These are phyloP conservation scores for Oryza brachyantha DNA, from an alignment of 176 grass and related monocot genomes.

Conservation along the genomic window DNA sequence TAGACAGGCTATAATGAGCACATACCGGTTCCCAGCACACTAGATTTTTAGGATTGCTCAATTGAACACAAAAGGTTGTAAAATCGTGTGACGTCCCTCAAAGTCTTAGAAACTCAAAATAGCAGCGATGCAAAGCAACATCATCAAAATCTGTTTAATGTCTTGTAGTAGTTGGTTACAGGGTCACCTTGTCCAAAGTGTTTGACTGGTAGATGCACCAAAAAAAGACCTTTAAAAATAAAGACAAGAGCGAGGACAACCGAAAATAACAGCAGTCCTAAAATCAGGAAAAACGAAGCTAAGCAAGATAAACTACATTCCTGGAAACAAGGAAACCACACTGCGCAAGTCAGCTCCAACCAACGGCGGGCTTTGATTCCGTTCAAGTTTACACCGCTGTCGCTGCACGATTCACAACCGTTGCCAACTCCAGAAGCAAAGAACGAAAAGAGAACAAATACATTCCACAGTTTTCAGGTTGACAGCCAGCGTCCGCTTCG, in stretches of 20 bases:
- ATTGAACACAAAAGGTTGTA: not conserved
- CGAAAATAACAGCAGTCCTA: not conserved
- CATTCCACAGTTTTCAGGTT: not conserved
- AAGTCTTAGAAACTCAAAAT: not conserved
- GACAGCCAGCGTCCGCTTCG: no score
- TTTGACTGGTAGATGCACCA: not conserved
- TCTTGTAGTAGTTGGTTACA: not conserved
- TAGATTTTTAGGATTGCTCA: not conserved
- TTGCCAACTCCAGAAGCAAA: slow-evolving; percentile 55
- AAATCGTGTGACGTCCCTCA: no score
- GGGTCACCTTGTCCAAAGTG: not conserved
- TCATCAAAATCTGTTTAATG: not conserved
- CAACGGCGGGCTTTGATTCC: not conserved
- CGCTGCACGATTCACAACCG: not conserved
- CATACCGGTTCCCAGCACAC: not conserved
- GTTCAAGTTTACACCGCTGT: not conserved
- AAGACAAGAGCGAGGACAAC: not conserved
- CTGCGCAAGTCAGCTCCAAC: not conserved
- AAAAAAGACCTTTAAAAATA: not conserved
- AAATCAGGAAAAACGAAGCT: not conserved
- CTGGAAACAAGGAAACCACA: slow-evolving; percentile 25
- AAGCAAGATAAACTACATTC: not conserved
- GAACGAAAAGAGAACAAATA: not conserved
- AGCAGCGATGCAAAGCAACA: not conserved
- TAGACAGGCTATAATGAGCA: not conserved